Base-by-base conservation (phyloP, 345 rosid genomes). In the Cardamine resedifolia region DNA sequence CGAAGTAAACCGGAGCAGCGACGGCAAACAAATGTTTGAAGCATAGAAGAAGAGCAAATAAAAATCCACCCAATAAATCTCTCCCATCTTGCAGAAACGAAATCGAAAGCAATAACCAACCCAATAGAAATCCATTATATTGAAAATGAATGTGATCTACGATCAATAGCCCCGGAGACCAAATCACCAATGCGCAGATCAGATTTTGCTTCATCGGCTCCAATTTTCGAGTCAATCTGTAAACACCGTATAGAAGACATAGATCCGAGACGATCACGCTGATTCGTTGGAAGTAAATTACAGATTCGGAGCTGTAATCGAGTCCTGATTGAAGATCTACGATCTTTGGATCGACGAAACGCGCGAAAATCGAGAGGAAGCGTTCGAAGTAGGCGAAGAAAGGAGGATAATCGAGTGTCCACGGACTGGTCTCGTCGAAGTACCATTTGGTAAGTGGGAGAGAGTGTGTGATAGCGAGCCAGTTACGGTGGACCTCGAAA, bases 321-420 rank as follows among this genome's bases (percentile, higher is more conserved):
- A 87, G 80, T 51, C 98, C 98, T 19, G 77, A 24, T 30, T 75
- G 75, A 34, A 91, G 78, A 78, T 95, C 80, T 2, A 83, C 91
- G 47, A 95, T 90, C 31, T 36, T 77, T 3, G 96, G 88, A 75
- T 95, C 97, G 39, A 86, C 28, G n/a, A 85, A 64, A 53, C 19
- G 33, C 44, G 99, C 95, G 71, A 86, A 72, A 57, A 64, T 0
- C 20, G 95, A 88, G 68, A 90, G 88, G 60, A 81, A 23, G 16
- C 76, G 82, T 68, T 90, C 93, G 56, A 88, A 85, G 72, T 84
- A 88, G 16, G 92, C 91, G 56, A 89, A 91, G 62, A 91, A 87
- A 0, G 93, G 96, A 48, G 96, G 96, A 73, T 95, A 95, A 78
- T 95, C 97, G 52, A 95, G 99, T 47, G 96, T 91, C 96, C 99